Conservation (phyloP, 176 grass and related monocot species). For the Oryza coarctata region DNA sequence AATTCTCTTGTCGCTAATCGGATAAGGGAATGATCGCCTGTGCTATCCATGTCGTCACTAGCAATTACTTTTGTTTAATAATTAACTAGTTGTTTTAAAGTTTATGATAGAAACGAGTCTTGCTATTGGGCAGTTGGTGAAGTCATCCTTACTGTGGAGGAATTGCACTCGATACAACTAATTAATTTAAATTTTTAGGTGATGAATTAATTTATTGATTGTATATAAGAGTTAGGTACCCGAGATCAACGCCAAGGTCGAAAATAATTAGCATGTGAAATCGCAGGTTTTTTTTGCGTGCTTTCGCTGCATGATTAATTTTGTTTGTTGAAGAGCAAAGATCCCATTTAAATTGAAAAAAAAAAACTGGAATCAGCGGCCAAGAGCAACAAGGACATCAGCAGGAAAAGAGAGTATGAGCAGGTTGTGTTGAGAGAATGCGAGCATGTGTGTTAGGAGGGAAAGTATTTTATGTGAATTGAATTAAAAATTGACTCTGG, state of each 20-base stretch:
- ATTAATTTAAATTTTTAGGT: not conserved
- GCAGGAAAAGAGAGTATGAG: not conserved
- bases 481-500: not conserved
- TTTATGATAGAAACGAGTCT: not conserved
- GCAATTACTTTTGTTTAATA: not conserved
- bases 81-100: not conserved
- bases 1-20: not conserved
- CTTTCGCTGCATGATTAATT: not conserved
- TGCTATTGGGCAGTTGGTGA: not conserved
- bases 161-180: not conserved
- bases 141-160: not conserved
- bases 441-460: not conserved
- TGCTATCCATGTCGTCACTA: conserved; percentile 2
- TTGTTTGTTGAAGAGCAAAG: conserved; percentile 5
- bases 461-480: not conserved
- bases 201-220: not conserved
- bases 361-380: not conserved
- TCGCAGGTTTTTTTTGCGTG: conserved; percentile 25
- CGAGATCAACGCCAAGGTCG: not conserved
- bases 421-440: not conserved
- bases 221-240: not conserved
- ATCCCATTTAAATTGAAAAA: not conserved
- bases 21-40: conserved; percentile 7
- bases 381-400: no score
- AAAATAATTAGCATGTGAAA: conserved; percentile 25